Base-by-base conservation (phyloP, 73 alveolate species). In the Tetrahymena borealis region DNA sequence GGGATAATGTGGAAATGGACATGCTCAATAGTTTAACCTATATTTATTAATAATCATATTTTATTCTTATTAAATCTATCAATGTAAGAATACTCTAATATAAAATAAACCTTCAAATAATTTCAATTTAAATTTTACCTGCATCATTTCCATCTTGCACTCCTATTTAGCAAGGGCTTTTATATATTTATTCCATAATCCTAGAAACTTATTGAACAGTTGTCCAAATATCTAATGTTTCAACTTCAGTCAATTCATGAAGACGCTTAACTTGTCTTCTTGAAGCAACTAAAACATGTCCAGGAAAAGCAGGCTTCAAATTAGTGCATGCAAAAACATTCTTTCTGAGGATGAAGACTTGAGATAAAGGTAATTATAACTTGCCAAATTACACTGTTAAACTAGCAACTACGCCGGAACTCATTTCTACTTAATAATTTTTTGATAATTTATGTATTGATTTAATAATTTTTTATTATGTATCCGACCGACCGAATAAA, bases 251-350 rank as follows among this genome's bases (percentile, higher is more conserved):
- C 92, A 92, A 33, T 18, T 92, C 95, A 78, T 78, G 90, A 7
- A 92, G 40, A 32, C 95, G 90, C 33, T 92, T 92, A 2, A 92
- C 92, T 16, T 91, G 92, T 37, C 95, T 92, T 92, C 93, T 92
- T 92, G 95, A 78, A 92, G 92, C 90, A 0, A 92, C 95, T 42
- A 92, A 92, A 31, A 92, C 95, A 78, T 92, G 95, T 31, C 95
- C 95, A 36, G 60, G 39, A 37, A 16, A 35, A 13, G 38, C 90
- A 33, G 95, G 95, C 60, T 92, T 77, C 24, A 92, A 38, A 78
- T 92, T 92, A 33, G 90, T 79, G 7, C 92, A 38, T 13, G 95
- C 95, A 38, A 78, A 92, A 32, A 92, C 95, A 92, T 92, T 78
- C 32, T 79, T 92, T 92, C 95, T 92, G 28, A 92, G 90, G 15